Evolutionary conservation across 31 red algal species (phyloP).

Genomic region (Odonthalia washingtoniensis): DNA sequence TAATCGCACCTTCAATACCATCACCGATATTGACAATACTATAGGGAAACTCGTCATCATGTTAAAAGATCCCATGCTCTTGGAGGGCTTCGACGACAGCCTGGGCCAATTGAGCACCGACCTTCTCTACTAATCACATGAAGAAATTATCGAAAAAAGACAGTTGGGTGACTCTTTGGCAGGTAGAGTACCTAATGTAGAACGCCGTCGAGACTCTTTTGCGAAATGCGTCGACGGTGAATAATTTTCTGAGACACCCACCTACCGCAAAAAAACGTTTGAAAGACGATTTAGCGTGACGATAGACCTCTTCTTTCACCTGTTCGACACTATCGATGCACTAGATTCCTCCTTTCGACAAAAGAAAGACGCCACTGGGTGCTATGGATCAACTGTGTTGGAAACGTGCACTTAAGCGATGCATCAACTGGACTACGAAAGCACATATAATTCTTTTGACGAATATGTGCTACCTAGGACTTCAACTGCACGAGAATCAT

Average conservation of each 20-base stretch:
- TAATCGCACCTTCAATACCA: background rate
- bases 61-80: too few relatives aligned
- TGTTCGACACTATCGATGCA: background rate
- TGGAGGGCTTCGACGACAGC: background rate
- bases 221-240: background rate
- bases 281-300: background rate
- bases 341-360: constrained; percentile 37
- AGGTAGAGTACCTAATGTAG: background rate
- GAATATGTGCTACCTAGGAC: constrained; percentile 44
- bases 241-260: background rate
- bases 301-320: background rate
- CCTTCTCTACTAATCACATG: background rate
- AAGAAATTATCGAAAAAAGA: background rate
- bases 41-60: background rate
- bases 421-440: constrained; percentile 36
- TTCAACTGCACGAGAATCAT: constrained; percentile 13
- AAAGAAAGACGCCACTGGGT: constrained; percentile 25
- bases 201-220: background rate
- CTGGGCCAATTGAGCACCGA: background rate
- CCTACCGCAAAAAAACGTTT: background rate
- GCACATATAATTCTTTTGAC: constrained; percentile 27
- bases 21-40: background rate
- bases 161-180: background rate
- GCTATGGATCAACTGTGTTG: background rate
- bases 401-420: constrained; percentile 41